Conservation (phyloP, 2,329 filamentous ascomycete species). For the Colletotrichum aenigma region DNA sequence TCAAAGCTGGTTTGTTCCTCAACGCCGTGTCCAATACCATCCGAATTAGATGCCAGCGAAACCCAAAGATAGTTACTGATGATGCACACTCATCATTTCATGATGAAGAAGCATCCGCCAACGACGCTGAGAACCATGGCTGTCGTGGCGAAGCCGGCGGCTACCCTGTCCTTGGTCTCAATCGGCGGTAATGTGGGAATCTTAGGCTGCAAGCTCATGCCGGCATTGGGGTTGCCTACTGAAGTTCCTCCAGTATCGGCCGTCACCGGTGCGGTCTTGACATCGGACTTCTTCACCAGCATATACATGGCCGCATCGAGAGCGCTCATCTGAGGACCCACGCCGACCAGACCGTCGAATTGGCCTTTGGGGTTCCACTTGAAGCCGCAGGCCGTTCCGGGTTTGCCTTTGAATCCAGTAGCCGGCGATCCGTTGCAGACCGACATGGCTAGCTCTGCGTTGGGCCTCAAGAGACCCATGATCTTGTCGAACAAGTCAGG, state of each 20-base stretch:
- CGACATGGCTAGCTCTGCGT: slow-evolving; percentile 55
- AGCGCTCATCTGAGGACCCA: slow-evolving; percentile 74
- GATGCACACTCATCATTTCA: slow-evolving; percentile 30
- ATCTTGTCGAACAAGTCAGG: slow-evolving; percentile 56
- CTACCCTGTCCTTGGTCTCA: slow-evolving; percentile 55
- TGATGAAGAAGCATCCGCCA: slow-evolving; percentile 54
- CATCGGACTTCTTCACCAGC: slow-evolving; percentile 45
- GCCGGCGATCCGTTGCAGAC: slow-evolving; percentile 54
- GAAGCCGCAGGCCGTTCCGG: slow-evolving; percentile 70
- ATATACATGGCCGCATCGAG: slow-evolving; percentile 67
- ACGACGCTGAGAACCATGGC: slow-evolving; percentile 53
- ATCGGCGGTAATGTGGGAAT: slow-evolving; percentile 40
- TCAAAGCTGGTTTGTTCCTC: slow-evolving; percentile 5
- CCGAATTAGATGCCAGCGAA: neutral
- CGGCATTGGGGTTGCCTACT: slow-evolving; percentile 52
- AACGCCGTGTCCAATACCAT: neutral
- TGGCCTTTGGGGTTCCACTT: slow-evolving; percentile 57
- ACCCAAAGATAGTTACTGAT: neutral
- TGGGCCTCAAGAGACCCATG: slow-evolving; percentile 53
- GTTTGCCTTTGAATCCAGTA: slow-evolving; percentile 50
- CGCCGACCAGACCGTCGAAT: slow-evolving; percentile 66
- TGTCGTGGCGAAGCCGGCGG: slow-evolving; percentile 60
- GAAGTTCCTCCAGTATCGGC: slow-evolving; percentile 64
- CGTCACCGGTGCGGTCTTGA: slow-evolving; percentile 49
- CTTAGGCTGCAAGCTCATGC: slow-evolving; percentile 30